Conservation (phyloP, 2,329 filamentous ascomycete species). For the Cadophora luteo-olivacea region DNA sequence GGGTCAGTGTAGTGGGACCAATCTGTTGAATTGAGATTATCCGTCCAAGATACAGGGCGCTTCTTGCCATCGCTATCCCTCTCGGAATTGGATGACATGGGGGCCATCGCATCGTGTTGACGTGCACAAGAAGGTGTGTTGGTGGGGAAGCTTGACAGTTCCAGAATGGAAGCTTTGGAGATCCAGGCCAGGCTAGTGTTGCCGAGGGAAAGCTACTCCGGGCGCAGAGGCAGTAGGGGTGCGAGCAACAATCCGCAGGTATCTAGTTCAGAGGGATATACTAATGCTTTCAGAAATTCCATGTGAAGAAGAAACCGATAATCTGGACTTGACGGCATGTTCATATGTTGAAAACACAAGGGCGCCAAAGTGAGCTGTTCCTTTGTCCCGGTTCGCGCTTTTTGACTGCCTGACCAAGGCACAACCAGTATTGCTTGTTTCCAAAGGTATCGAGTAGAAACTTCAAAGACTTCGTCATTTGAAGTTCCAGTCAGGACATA, state of each 20-base stretch:
- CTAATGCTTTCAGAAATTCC: no score
- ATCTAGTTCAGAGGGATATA: no score
- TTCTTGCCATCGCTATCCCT: constrained; percentile 42
- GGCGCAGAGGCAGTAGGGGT: background rate
- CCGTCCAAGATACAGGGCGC: constrained; percentile 49
- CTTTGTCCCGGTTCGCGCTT: background rate
- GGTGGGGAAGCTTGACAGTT: background rate
- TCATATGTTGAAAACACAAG: no score
- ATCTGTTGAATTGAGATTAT: constrained; percentile 54
- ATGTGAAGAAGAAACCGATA: no score
- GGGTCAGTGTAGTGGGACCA: constrained; percentile 63
- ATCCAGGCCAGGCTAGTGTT: background rate
- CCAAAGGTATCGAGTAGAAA: background rate
- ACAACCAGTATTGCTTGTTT: background rate
- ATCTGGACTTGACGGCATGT: no score
- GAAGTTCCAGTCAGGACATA: background rate
- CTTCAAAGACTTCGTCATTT: background rate
- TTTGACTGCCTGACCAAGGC: background rate
- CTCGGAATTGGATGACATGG: constrained; percentile 48
- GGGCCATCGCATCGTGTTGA: constrained; percentile 54
- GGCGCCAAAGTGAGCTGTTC: background rate
- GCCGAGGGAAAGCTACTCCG: background rate
- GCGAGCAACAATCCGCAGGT: no score
- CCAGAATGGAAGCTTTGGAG: background rate
- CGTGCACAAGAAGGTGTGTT: background rate